Percentiles rank a stretch among this genome's conserved stretches.
Conservation (phyloP, 2,329 filamentous ascomycete genomes). For the Microdochium paspali region DNA sequence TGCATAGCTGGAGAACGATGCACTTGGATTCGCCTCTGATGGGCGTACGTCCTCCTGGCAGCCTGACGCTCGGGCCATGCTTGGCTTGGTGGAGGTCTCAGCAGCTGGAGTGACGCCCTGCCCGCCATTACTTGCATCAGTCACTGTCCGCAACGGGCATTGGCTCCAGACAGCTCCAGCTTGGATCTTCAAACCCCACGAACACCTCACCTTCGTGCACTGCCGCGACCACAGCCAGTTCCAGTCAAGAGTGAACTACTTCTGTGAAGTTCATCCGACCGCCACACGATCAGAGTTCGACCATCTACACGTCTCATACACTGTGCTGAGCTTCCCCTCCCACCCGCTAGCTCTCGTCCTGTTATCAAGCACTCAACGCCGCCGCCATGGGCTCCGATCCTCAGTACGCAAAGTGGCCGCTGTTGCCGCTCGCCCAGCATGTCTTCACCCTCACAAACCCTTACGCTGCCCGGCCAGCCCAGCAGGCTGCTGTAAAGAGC, state of each 20-base stretch:
- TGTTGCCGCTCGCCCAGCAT: slow-evolving; percentile 73
- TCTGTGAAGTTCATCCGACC: background rate
- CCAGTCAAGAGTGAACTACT: background rate
- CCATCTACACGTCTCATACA: background rate
- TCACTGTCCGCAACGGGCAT: background rate
- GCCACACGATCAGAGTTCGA: background rate
- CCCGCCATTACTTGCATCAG: background rate
- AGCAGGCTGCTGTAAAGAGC: slow-evolving; percentile 62
- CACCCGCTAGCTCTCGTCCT: too few species aligned
- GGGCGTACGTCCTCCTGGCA: background rate
- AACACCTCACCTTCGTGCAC: background rate
- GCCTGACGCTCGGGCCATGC: background rate
- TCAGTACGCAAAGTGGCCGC: slow-evolving; percentile 77
- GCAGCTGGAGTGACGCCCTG: background rate
- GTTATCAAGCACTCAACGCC: slow-evolving; percentile 5
- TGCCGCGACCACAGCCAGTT: background rate
- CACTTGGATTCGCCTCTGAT: background rate
- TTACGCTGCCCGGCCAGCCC: slow-evolving; percentile 54
- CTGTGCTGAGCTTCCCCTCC: background rate
- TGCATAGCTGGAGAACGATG: background rate
- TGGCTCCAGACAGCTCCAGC: background rate
- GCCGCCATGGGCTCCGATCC: slow-evolving; percentile 67
- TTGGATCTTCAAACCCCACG: background rate
- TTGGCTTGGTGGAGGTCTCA: background rate
- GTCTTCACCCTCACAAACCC: slow-evolving; percentile 82